Base-by-base conservation (phyloP, 768 basidiomycete genomes). In the Boletus subparvulus region DNA sequence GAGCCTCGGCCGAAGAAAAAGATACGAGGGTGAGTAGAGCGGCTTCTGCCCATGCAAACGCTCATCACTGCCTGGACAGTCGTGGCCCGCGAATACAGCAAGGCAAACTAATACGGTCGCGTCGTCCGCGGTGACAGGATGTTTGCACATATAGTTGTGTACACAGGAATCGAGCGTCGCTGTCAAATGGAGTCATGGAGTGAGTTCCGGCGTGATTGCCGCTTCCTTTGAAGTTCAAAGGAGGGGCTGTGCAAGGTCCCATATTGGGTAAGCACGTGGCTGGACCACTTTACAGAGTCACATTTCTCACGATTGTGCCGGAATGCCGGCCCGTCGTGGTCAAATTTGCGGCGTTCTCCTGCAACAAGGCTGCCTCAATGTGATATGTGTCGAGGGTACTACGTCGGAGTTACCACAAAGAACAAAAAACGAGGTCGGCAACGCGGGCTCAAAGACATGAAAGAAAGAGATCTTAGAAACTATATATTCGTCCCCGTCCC, bases 1-100 rank as follows among this genome's bases (percentile, higher is more conserved):
- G 83, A 84, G 50, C 69, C 79, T 12, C 80, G 69, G 62, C 82
- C 87, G n/a, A 88, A 83, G 72, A 93, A 90, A 76, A 88, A 81
- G 60, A 78, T 87, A 65, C 79, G 92, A 76, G 90, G 90, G 92
- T 92, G 60, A 65, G 86, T 77, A 14, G 12, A 36, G 16, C 3
- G 26, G 43, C 35, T 37, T 41, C 30, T 19, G 21, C 21, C 10
- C 7, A 28, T 45, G 36, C 21, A 32, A 19, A 14, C 50, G 9
- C 52, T 56, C 37, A 52, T 36, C 24, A 13, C 42, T 44, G 16
- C 32, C 52, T 45, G 43, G 28, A 26, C 9, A 90, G 90, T 43
- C 86, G 87, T 78, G 90, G 90, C 1, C 88, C 90, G 2, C 77
- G 81, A 37, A 83, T 89, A 9, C 89, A 90, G 65, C 77, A 85